Conservation (phyloP, 2,329 filamentous ascomycete species). For the Neurospora crassa region DNA sequence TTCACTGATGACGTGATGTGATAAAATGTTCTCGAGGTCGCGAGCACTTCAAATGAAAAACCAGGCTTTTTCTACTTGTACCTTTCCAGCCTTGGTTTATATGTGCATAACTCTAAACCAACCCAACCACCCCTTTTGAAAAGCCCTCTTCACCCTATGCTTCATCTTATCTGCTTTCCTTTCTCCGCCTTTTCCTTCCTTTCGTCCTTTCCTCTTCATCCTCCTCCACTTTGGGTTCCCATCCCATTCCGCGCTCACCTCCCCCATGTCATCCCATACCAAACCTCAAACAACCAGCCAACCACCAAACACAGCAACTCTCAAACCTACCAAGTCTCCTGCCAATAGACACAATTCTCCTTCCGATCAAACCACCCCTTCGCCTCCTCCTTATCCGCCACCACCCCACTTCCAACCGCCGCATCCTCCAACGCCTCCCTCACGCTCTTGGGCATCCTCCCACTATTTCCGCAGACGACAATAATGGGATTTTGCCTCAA, state of each 20-base stretch:
- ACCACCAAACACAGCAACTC: neutral
- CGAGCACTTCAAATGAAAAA: neutral
- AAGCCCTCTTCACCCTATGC: neutral
- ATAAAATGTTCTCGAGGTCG: neutral
- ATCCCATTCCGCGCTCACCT: no score
- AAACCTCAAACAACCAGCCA: neutral
- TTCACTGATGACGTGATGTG: neutral
- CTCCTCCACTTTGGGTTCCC: no score
- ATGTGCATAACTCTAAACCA: neutral
- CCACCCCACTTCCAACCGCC: conserved; percentile 29
- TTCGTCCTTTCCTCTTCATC: no score
- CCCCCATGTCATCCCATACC: neutral
- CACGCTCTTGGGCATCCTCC: conserved; percentile 48
- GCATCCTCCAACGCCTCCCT: conserved; percentile 41
- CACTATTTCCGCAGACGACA: conserved; percentile 46
- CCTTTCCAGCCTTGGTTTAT: neutral
- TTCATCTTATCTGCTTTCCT: neutral
- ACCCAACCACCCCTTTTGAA: neutral
- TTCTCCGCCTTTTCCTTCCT: neutral
- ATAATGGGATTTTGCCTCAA: conserved; percentile 36
- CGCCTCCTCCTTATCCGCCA: conserved; percentile 26
- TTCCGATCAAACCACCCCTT: conserved; percentile 23
- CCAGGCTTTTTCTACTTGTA: neutral
- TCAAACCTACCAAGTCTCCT: conserved; percentile 45
- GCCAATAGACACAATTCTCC: conserved; percentile 37